phyloP scores from a whole-genome alignment of 192 early-diverging fungal species.

The Backusella parvicylindrica region DNA sequence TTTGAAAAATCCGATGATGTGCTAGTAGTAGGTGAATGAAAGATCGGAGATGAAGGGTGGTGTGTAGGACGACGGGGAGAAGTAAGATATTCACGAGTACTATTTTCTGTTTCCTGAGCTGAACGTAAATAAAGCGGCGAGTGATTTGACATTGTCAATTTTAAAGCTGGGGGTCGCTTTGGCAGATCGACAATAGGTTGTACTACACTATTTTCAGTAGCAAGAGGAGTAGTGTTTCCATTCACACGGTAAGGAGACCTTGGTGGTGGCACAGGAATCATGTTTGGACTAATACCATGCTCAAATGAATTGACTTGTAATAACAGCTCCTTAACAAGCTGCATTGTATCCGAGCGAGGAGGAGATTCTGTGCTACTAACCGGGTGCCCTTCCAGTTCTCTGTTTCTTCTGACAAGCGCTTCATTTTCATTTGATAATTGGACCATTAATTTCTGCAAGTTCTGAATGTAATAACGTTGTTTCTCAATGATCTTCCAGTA shows the following conservation, averaged over 20 bases:
- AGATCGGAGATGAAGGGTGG: not conserved
- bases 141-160: slow-evolving; percentile 9
- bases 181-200: not conserved
- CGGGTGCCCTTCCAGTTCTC: not conserved
- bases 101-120: not conserved
- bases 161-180: slow-evolving; percentile 6
- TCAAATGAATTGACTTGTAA: not conserved
- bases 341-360: not conserved
- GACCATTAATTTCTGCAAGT: slow-evolving; percentile 65
- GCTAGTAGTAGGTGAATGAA: not conserved
- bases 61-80: not conserved
- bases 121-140: slow-evolving; percentile 3
- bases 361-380: not conserved
- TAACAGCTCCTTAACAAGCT: not conserved
- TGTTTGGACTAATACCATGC: not conserved
- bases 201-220: not conserved
- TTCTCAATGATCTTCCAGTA: slow-evolving; percentile 91
- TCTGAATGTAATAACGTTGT: slow-evolving; percentile 82
- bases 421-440: slow-evolving; percentile 39
- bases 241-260: slow-evolving; percentile 26
- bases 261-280: slow-evolving; percentile 26
- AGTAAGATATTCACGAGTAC: not conserved
- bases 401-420: slow-evolving; percentile 16
- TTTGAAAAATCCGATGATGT: not conserved
- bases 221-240: not conserved